A percentile compares a stretch with the other conserved stretches of the same genome.
Evolutionary conservation across 768 basidiomycete genomes (phyloP).

Genomic region (Russula ochroleuca): DNA sequence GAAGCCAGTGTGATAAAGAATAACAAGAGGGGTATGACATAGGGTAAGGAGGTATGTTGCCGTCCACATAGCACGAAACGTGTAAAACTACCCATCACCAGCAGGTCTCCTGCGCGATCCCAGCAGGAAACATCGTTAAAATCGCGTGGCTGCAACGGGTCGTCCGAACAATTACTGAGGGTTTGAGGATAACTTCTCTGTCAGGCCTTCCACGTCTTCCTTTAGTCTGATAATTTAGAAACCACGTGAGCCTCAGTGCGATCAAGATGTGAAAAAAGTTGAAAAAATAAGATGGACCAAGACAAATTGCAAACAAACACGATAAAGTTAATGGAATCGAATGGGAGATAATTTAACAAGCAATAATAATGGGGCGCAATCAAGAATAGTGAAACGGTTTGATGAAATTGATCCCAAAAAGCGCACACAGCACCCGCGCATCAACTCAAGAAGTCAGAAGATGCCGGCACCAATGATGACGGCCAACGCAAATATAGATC

Average conservation of each 20-base stretch:
- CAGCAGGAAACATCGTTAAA: constrained; percentile 7
- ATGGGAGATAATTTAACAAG: constrained; percentile 4
- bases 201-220: constrained; percentile 55
- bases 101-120: constrained; percentile 10
- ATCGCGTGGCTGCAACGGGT: constrained; percentile 14
- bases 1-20: constrained; percentile 21
- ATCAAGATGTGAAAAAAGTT: background rate
- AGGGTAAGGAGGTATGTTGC: constrained; percentile 17
- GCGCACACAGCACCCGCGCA: constrained; percentile 17
- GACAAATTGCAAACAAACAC: constrained; percentile 28
- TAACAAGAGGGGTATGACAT: constrained; percentile 28
- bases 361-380: constrained; percentile 6
- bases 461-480: constrained; percentile 30
- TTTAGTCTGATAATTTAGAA: constrained; percentile 48
- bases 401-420: constrained; percentile 21
- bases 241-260: constrained; percentile 21
- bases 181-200: constrained; percentile 35
- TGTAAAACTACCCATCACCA: constrained; percentile 16
- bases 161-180: constrained; percentile 15
- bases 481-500: constrained; percentile 27
- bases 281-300: constrained; percentile 1
- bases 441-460: constrained; percentile 35
- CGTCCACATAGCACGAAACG: constrained; percentile 20
- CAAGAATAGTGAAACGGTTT: background rate
- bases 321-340: constrained; percentile 1